phyloP scores from a whole-genome alignment of 805 yeast genomes.

The Cyberlindnera lachancei region DNA sequence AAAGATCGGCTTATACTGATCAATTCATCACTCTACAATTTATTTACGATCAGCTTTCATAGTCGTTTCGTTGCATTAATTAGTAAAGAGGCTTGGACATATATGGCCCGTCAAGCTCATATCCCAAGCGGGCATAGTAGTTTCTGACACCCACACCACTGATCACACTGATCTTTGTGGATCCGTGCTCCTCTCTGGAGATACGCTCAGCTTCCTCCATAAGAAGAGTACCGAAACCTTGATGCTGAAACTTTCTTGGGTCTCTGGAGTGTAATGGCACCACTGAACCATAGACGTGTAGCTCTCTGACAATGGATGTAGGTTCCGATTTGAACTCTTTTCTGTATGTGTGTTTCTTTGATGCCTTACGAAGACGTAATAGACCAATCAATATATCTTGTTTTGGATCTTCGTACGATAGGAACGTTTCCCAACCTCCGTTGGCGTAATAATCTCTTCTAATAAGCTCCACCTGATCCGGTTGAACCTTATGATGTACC shows the following conservation, averaged over 20 bases:
- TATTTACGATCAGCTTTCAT: too few relatives aligned
- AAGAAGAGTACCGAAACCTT: slow-evolving; percentile 92
- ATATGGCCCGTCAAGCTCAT: slow-evolving; percentile 88
- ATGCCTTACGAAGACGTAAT: slow-evolving; percentile 78
- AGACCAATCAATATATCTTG: slow-evolving; percentile 93
- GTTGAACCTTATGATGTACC: slow-evolving; percentile 92
- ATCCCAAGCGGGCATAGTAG: slow-evolving; percentile 89
- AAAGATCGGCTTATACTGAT: too few relatives aligned
- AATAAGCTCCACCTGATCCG: slow-evolving; percentile 93
- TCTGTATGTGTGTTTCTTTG: slow-evolving; percentile 83
- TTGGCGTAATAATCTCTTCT: slow-evolving; percentile 96
- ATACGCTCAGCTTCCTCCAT: slow-evolving; percentile 99
- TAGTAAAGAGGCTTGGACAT: slow-evolving; percentile 64
- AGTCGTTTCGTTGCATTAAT: neutral
- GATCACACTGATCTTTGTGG: slow-evolving; percentile 84
- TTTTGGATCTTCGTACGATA: slow-evolving; percentile 94
- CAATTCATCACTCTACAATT: too few relatives aligned
- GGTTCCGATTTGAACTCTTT: slow-evolving; percentile 80
- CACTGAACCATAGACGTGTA: slow-evolving; percentile 95
- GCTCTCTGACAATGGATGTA: slow-evolving; percentile 91
- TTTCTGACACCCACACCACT: slow-evolving; percentile 97
- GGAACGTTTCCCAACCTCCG: slow-evolving; percentile 98
- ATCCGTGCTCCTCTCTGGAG: slow-evolving; percentile 91
- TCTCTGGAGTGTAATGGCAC: slow-evolving; percentile 95
- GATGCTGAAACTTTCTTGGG: slow-evolving; percentile 97